Conservation (phyloP, 257 asterid genomes). For the Salvia splendens region DNA sequence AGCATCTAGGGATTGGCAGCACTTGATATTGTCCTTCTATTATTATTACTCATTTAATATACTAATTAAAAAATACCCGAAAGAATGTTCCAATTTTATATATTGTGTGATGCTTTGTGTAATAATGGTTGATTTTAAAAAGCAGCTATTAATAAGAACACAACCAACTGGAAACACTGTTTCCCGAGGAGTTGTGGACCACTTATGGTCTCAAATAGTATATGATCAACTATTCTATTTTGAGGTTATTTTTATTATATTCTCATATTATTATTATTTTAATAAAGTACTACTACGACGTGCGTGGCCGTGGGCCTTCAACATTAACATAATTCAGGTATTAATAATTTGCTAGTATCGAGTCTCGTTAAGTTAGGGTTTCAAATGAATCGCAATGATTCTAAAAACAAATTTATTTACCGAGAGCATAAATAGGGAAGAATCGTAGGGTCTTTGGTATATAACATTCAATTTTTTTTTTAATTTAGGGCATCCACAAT, state of each 20-base stretch:
- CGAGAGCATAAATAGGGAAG: too few species aligned
- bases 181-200: constrained; percentile 7
- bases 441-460: too few species aligned
- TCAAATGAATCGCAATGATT: too few species aligned
- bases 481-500: too few species aligned
- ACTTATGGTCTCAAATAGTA: neutral
- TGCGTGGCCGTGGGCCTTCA: neutral
- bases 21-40: constrained; percentile 42
- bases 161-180: constrained; percentile 19
- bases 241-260: too few species aligned
- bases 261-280: too few species aligned
- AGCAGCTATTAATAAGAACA: neutral
- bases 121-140: neutral
- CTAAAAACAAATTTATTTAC: too few species aligned
- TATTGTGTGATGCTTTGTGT: neutral
- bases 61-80: neutral
- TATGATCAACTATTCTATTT: too few species aligned
- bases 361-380: too few species aligned
- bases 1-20: constrained; percentile 34
- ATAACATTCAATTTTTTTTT: too few species aligned
- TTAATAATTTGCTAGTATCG: too few species aligned
- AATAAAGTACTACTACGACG: neutral
- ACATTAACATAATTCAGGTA: neutral
- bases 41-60: constrained; percentile 2
- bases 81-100: constrained; percentile 23